These are phyloP conservation scores for Kwoniella sp. DNA, from an alignment of 768 basidiomycete species.

Conservation along the genomic window DNA sequence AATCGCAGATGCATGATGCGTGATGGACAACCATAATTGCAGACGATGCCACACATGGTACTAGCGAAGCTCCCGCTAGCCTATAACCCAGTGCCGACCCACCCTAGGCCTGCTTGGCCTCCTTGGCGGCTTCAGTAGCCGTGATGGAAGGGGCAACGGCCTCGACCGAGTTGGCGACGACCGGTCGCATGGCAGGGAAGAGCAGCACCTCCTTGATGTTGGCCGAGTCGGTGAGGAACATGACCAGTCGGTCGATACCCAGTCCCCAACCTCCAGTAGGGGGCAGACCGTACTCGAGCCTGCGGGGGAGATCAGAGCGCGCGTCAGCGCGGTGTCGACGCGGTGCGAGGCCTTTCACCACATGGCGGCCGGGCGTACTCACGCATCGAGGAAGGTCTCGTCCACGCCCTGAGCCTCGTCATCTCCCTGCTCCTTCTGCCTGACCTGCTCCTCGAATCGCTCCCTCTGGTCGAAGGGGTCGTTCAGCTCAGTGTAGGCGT, in stretches of 20 bases:
- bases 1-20: too few relatives aligned
- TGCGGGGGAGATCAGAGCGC: slow-evolving; percentile 38
- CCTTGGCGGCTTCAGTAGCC: slow-evolving; percentile 39
- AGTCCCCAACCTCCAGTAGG: slow-evolving; percentile 98
- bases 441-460: slow-evolving; percentile 86
- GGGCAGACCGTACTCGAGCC: slow-evolving; percentile 92
- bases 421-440: slow-evolving; percentile 94
- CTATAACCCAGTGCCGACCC: neutral
- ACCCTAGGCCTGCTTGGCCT: slow-evolving; percentile 3
- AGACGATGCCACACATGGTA: too few relatives aligned
- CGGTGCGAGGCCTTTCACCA: neutral
- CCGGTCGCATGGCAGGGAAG: slow-evolving; percentile 96
- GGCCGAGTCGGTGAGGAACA: slow-evolving; percentile 97
- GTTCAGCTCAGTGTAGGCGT: slow-evolving; percentile 99
- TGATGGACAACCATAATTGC: too few relatives aligned
- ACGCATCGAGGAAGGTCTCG: slow-evolving; percentile 93
- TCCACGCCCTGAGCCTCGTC: slow-evolving; percentile 98
- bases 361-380: slow-evolving; percentile 47
- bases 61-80: too few relatives aligned
- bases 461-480: slow-evolving; percentile 78
- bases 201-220: slow-evolving; percentile 96
- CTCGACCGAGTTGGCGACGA: slow-evolving; percentile 49
- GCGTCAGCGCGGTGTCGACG: neutral
- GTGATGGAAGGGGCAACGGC: slow-evolving; percentile 43
- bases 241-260: slow-evolving; percentile 91